Base-by-base conservation (phyloP, 148 eudicot genomes). In the Vaccinium vitisidaea region DNA sequence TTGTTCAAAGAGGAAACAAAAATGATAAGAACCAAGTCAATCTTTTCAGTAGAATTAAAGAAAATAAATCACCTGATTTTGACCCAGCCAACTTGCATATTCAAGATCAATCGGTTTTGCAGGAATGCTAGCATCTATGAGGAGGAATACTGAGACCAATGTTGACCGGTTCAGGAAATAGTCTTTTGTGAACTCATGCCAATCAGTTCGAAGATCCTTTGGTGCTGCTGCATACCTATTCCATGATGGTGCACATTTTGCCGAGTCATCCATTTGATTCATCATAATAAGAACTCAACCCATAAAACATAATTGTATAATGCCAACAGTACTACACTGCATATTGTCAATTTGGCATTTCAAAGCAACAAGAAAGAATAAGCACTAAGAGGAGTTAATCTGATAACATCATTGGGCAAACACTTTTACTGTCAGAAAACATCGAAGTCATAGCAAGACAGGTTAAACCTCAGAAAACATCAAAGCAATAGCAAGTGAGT, bases 71-170 rank as follows among this genome's bases (percentile, higher is more conserved):
- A 95, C 99, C 98, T 95, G 92, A 85, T 97, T 95, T 78, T 92
- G 92, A 80, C 98, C 99, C 86, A 97, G 90, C 99, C 99, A 97
- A 88, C 98, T 94, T 58, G 98, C 99, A 89, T 95, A 97, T 76
- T 97, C 96, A 30, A 97, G 98, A 89, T 97, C 99, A 78, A 92
- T 92, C 67, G 86, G 91, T 80, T 91, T 97, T 43, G 92, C 98
- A 75, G 99, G 99, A 85, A 97, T 95, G 89, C 98, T 97, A 58
- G 99, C 99, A 88, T 97, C 99, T 23, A 97, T 91, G 21, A 97
- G 93, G 83, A 95, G 99, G 89, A 97, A 97, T 8, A 97, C 99
- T 0, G 98, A 94, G 82, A 97, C 95, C 80, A 97, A 87, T 11
- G 93, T 89, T 23, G 96, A 90, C 48, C 98, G 89, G 59, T 95